Evolutionary conservation across 1,284 basidiomycete genomes (phyloP), one percentile per base, ranked within the genome.

Genomic region (Naganishia liquefaciens): DNA sequence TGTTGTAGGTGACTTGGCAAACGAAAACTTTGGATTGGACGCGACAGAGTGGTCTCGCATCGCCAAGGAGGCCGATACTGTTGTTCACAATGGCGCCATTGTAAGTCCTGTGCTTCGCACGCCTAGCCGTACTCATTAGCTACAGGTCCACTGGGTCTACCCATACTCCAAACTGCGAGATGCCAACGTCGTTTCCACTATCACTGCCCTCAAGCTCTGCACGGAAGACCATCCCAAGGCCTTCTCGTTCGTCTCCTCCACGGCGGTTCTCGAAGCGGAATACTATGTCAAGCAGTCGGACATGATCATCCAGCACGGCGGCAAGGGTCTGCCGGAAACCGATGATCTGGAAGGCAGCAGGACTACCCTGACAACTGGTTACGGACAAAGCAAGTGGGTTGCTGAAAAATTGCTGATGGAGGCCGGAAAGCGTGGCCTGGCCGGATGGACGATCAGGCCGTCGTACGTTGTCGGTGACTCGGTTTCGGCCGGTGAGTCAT

Each of bases 371-470:
- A 90, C 89, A 75, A 91, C 90, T 0, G 96, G 96, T 0, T 99
- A 99, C 78, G 93, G 95, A 5, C 95, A 99, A 81, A 89, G 87
- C 63, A 99, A 99, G 81, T 99, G 95, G 95, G 96, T 99, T 0
- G 90, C 93, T 0, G 96, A 99, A 79, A 94, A 93, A 77, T 80
- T 99, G 15, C 81, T 98, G 47, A 89, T 94, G 76, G 92, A 94
- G 73, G 94, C 93, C 13, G 91, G 90, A 4, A 85, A 84, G 71
- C 84, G 92, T 51, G 96, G 96, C 0, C 80, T 99, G 67, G 82
- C 82, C n/a, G 93, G 93, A 2, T 87, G 89, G 70, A 93, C 98
- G 68, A 81, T 99, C 1, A 87, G 96, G 30, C 93, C 96, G 0
- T 93, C 93, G 7, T 99, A 99, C 80, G 88, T 99, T 46, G 90